Evolutionary conservation across 2,329 filamentous ascomycete species (phyloP).

Genomic region (Thielaviopsis punctulata): DNA sequence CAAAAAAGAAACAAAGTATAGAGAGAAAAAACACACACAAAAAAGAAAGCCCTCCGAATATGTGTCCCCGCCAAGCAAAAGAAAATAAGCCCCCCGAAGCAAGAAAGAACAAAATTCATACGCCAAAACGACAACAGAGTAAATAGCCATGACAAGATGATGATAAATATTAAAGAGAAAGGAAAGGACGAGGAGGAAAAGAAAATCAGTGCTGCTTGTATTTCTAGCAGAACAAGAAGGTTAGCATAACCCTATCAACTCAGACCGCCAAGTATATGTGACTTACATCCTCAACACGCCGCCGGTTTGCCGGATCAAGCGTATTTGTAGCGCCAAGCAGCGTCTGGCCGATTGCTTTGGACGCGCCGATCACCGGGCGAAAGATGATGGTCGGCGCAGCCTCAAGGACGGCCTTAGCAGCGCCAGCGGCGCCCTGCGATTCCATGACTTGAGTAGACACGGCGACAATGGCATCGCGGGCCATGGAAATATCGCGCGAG

Average conservation of each 20-base stretch:
- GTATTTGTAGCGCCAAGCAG: constrained; percentile 84
- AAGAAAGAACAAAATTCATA: neutral
- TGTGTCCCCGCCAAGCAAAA: neutral
- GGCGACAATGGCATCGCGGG: constrained; percentile 82
- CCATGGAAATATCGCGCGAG: constrained; percentile 70
- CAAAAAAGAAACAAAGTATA: neutral
- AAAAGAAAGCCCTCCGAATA: neutral
- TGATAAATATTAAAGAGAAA: neutral
- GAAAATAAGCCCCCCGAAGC: too few species aligned
- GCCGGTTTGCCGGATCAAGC: constrained; percentile 65
- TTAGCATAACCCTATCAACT: neutral
- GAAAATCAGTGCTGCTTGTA: constrained; percentile 24
- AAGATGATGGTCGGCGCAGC: constrained; percentile 88
- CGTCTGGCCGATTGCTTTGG: constrained; percentile 74
- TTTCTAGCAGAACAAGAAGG: constrained; percentile 22
- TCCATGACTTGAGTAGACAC: constrained; percentile 86
- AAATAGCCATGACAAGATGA: neutral
- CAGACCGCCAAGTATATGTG: neutral
- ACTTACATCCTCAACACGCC: constrained; percentile 79
- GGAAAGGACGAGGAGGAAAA: neutral
- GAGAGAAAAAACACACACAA: neutral
- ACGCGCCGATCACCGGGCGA: constrained; percentile 75
- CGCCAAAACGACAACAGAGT: neutral
- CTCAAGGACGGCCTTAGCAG: constrained; percentile 59
- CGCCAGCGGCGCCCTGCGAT: constrained; percentile 62